phyloP scores from a whole-genome alignment of 2,329 filamentous ascomycete genomes.

The Neobulgaria alba region DNA sequence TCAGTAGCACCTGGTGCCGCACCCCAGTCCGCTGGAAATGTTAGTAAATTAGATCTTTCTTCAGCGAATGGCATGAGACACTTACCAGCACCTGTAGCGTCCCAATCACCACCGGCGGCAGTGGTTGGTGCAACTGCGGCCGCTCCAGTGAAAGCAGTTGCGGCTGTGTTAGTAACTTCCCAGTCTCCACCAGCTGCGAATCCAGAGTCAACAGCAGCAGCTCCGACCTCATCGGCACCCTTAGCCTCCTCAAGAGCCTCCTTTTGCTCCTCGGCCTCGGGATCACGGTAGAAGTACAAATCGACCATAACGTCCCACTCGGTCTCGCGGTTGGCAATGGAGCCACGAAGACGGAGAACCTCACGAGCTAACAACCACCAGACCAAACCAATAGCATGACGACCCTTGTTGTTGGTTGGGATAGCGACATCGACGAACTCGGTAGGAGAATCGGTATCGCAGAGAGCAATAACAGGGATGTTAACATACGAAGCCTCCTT shows the following conservation, averaged over 20 bases:
- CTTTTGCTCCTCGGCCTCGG: conserved; percentile 99
- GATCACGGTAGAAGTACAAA: conserved; percentile 99
- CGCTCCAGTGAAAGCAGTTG: conserved; percentile 49
- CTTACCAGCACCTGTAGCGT: conserved; percentile 41
- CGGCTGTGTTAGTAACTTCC: conserved; percentile 57
- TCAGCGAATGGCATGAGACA: conserved; percentile 36
- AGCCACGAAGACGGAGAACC: conserved; percentile 97
- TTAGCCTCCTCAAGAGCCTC: conserved; percentile 86
- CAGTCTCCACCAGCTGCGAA: conserved; percentile 70
- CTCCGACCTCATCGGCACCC: conserved; percentile 76
- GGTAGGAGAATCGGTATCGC: conserved; percentile 98
- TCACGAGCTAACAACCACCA: conserved; percentile 99
- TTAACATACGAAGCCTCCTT: conserved; percentile 99
- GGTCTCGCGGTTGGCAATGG: conserved; percentile 88
- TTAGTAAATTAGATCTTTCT: conserved; percentile 15
- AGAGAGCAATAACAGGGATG: conserved; percentile 98
- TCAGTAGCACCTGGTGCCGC: neutral
- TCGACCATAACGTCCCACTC: conserved; percentile 99
- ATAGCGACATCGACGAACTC: conserved; percentile 99
- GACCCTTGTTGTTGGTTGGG: conserved; percentile 99
- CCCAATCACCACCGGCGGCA: conserved; percentile 56
- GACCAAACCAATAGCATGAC: conserved; percentile 94
- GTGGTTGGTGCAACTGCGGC: conserved; percentile 48
- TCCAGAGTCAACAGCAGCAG: conserved; percentile 69
- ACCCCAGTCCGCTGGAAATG: conserved; percentile 18